A percentile compares a stretch with the other conserved stretches of the same genome.
phyloP scores from a whole-genome alignment of 2,329 filamentous ascomycete genomes.

The Fusarium tuaranense region DNA sequence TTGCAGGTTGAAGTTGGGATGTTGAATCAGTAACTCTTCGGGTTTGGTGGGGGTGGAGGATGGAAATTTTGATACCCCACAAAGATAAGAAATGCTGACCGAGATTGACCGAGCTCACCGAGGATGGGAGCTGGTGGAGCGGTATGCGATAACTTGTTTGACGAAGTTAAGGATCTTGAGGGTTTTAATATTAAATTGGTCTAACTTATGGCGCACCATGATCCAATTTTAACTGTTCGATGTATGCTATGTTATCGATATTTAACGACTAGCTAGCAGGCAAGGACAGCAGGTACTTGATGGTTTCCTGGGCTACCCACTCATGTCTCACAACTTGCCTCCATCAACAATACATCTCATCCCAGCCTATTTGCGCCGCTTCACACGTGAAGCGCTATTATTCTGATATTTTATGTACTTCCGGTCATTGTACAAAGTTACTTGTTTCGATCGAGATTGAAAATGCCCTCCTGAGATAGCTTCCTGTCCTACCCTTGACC shows the following conservation, averaged over 20 bases:
- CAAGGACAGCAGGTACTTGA: background rate
- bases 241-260: background rate
- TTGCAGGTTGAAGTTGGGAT: constrained; percentile 12
- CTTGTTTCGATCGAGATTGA: too few species aligned
- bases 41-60: constrained; percentile 37
- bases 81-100: constrained; percentile 38
- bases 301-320: background rate
- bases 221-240: background rate
- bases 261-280: background rate
- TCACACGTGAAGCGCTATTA: too few species aligned
- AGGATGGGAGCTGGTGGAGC: background rate
- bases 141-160: background rate
- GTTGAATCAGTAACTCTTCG: constrained; percentile 26
- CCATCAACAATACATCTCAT: background rate
- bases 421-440: too few species aligned
- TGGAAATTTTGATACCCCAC: constrained; percentile 46
- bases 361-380: background rate
- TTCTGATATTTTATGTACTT: too few species aligned
- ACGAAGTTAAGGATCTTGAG: background rate
- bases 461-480: background rate
- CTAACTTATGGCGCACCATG: background rate
- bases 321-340: background rate
- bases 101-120: constrained; percentile 40
- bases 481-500: background rate
- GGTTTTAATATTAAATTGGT: background rate